Percentiles rank a stretch among this genome's conserved stretches.
Conservation (phyloP, 192 early-diverging fungal genomes). For the Linnemannia zychae region DNA sequence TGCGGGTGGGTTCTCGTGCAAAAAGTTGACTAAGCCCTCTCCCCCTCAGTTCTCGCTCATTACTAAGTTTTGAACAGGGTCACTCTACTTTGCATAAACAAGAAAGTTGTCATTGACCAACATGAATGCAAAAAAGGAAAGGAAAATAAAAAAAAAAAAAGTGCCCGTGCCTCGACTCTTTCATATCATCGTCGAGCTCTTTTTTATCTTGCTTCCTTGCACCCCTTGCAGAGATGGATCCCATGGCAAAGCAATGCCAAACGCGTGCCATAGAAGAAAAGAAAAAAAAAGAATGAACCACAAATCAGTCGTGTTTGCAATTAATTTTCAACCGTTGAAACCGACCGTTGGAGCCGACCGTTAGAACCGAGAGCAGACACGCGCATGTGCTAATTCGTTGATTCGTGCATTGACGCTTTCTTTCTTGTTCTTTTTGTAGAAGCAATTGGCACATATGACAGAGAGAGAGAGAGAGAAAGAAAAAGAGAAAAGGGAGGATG, state of each 20-base stretch:
- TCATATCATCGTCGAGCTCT: too few relatives aligned
- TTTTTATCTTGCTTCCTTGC: too few relatives aligned
- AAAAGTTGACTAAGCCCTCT: conserved; percentile 3
- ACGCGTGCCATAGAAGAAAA: not conserved
- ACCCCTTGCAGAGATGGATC: not conserved
- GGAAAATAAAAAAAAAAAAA: not conserved
- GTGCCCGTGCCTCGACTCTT: not conserved
- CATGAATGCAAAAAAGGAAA: too few relatives aligned
- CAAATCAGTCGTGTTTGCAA: too few relatives aligned
- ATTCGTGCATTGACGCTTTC: not conserved
- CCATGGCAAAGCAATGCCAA: too few relatives aligned
- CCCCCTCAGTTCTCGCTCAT: not conserved
- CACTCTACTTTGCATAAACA: not conserved
- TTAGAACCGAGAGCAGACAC: not conserved
- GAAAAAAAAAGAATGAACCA: not conserved
- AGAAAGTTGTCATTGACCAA: not conserved
- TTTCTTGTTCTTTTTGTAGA: not conserved
- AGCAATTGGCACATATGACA: not conserved
- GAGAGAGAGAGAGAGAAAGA: not conserved
- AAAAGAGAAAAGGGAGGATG: not conserved
- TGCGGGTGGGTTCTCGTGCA: not conserved
- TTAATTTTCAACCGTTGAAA: not conserved
- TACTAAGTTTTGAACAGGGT: conserved; percentile 1
- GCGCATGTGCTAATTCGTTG: not conserved
- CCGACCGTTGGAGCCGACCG: not conserved